Base-by-base conservation (phyloP, 306 rosid species). In the Glycine latifolia region DNA sequence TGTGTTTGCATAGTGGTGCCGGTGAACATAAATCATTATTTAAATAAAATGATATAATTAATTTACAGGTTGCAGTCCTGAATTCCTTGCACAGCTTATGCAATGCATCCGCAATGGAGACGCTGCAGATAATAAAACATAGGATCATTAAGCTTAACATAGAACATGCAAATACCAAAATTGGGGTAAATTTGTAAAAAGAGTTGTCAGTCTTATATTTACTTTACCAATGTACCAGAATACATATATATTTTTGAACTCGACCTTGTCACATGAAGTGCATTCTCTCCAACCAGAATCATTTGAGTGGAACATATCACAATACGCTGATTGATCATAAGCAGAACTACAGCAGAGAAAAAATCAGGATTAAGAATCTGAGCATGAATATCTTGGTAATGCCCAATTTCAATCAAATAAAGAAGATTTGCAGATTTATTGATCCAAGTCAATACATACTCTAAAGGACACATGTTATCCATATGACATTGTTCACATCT, bases 201-300 rank as follows among this genome's bases (percentile, higher is more conserved):
- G 55, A 68, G 54, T 52, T 12, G 13, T 49, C 31, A 71, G 44
- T 31, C 15, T 68, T 10, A 31, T 20, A 17, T 69, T 46, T 10
- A 16, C 74, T 69, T 6, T 2, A 26, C 8, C n/a, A 2, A 44
- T 46, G 74, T n/a, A n/a, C n/a, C n/a, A n/a, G n/a, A n/a, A n/a
- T 70, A 48, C 43, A 70, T 10, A 66, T 66, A 48, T 70, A 10
- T 17, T 48, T 48, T 5, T 48, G 58, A 4, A 68, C 13, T 67
- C 85, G 81, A 93, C 99, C 99, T 93, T 95, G 85, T 94, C 90
- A 82, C 99, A 95, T 17, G 79, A 73, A 41, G 82, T 50, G 80
- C 99, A 95, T 55, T 95, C 92, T 84, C 99, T 90, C 99, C 99
- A 95, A 76, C 99, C 98, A 69, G 99, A 88, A 79, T 93, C 99